Evolutionary conservation across 2,329 filamentous ascomycete genomes (phyloP).

Genomic region (Cyanodermella asteris): DNA sequence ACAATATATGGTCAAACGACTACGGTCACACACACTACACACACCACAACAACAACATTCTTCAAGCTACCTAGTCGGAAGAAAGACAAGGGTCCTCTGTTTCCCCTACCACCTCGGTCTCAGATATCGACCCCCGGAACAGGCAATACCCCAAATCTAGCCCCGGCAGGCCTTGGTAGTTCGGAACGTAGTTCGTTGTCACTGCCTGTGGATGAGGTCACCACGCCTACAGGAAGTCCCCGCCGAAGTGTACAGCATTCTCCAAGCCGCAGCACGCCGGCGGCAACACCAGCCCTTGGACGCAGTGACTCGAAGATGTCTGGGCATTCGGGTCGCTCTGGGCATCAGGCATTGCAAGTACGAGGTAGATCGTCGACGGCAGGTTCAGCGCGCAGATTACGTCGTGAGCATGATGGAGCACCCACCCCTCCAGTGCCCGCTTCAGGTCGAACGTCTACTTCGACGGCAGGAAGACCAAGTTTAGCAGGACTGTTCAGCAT

Average conservation of each 20-base stretch:
- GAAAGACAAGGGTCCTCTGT: slow-evolving; percentile 55
- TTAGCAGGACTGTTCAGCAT: slow-evolving; percentile 75
- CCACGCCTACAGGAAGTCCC: slow-evolving; percentile 10
- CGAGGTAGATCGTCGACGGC: slow-evolving; percentile 75
- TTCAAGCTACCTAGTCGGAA: slow-evolving; percentile 62
- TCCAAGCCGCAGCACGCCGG: slow-evolving; percentile 16
- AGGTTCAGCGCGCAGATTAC: slow-evolving; percentile 63
- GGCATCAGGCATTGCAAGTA: slow-evolving; percentile 34
- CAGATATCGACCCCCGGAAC: slow-evolving; percentile 13
- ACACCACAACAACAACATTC: slow-evolving; percentile 46
- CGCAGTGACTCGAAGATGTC: slow-evolving; percentile 41
- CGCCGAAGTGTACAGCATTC: slow-evolving; percentile 6
- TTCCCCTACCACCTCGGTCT: slow-evolving; percentile 61
- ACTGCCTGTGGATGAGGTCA: too few species aligned
- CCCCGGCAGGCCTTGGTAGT: slow-evolving; percentile 12
- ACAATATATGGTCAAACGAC: slow-evolving; percentile 35
- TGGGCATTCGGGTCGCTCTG: slow-evolving; percentile 41
- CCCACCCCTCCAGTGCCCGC: slow-evolving; percentile 38
- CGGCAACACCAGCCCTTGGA: slow-evolving; percentile 25
- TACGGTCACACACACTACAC: slow-evolving; percentile 38
- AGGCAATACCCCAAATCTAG: slow-evolving; percentile 18
- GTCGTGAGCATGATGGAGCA: slow-evolving; percentile 49
- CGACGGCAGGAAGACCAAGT: slow-evolving; percentile 69
- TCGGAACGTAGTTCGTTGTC: slow-evolving; percentile 1
- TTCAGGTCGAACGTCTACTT: slow-evolving; percentile 52